A percentile compares a stretch with the other conserved stretches of the same genome.
These are phyloP conservation scores for Neofusicoccum laricinum DNA, from an alignment of 2,329 filamentous ascomycete genomes.

Conservation along the genomic window DNA sequence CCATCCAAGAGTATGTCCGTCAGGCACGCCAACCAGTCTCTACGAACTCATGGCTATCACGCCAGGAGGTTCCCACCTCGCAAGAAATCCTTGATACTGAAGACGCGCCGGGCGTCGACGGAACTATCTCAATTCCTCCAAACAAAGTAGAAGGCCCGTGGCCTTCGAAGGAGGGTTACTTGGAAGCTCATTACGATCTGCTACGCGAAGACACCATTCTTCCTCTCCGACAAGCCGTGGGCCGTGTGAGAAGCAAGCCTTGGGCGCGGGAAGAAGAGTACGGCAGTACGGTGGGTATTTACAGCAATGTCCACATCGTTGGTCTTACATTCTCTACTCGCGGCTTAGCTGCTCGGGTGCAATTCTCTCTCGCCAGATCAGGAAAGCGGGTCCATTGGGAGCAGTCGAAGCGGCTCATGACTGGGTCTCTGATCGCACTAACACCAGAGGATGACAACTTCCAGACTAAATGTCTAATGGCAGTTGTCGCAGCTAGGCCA, in stretches of 20 bases:
- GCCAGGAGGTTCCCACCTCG: conserved; percentile 55
- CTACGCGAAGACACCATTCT: conserved; percentile 72
- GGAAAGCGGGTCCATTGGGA: conserved; percentile 67
- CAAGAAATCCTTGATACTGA: conserved; percentile 49
- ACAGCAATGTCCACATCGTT: conserved; percentile 26
- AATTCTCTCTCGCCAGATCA: conserved; percentile 66
- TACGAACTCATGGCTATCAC: conserved; percentile 16
- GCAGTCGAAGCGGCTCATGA: conserved; percentile 57
- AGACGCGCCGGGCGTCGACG: neutral
- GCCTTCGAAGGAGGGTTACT: conserved; percentile 61
- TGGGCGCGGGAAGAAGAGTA: conserved; percentile 55
- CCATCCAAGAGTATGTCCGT: neutral
- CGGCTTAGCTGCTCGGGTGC: conserved; percentile 65
- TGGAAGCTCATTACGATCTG: conserved; percentile 71
- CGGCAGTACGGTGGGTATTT: conserved; percentile 33
- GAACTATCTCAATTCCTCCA: conserved; percentile 16
- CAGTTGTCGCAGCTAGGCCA: conserved; percentile 68
- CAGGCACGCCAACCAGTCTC: neutral
- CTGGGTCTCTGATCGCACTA: conserved; percentile 55
- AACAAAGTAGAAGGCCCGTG: conserved; percentile 51
- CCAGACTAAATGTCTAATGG: conserved; percentile 63
- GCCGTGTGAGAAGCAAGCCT: conserved; percentile 52
- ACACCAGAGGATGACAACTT: conserved; percentile 61
- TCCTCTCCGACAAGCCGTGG: conserved; percentile 65
- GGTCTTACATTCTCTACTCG: conserved; percentile 56